A percentile compares a stretch with the other conserved stretches of the same genome.
Evolutionary conservation across 768 basidiomycete species (phyloP).

Genomic region (Mycena albidolilacea): DNA sequence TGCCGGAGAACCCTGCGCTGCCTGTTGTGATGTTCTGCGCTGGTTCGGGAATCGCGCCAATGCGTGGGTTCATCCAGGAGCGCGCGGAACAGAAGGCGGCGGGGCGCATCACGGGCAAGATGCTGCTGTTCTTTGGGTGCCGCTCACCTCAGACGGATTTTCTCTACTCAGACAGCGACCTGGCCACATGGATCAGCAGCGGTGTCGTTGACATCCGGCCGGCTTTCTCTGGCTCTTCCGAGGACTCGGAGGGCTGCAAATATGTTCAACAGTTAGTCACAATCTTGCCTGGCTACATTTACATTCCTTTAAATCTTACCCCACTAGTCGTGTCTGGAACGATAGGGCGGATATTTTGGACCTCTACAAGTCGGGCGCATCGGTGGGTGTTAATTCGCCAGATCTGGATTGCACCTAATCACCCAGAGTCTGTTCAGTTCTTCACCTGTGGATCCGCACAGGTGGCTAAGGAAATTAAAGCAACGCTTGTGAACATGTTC

Average conservation of each 20-base stretch:
- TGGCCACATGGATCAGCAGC: background rate
- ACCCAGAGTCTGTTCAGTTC: conserved; percentile 44
- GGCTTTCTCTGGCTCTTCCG: background rate
- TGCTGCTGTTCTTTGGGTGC: conserved; percentile 1
- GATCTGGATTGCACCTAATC: background rate
- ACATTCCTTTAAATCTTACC: background rate
- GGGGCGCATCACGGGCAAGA: background rate
- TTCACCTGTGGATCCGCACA: conserved; percentile 59
- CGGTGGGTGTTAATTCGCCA: conserved; percentile 40
- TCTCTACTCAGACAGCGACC: background rate
- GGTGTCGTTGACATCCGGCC: conserved; percentile 1
- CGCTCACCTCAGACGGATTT: background rate
- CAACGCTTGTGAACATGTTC: conserved; percentile 54
- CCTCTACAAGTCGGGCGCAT: conserved; percentile 50
- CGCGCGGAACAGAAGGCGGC: conserved; percentile 1
- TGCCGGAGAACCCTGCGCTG: background rate
- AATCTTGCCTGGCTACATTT: background rate
- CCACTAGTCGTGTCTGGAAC: conserved; percentile 17
- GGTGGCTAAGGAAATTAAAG: conserved; percentile 56
- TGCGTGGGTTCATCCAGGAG: conserved; percentile 8
- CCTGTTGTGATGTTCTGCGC: conserved; percentile 10
- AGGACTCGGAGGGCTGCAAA: background rate
- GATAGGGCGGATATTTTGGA: conserved; percentile 50
- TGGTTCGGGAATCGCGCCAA: background rate
- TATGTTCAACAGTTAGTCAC: background rate